A percentile compares a stretch with the other conserved stretches of the same genome.
phyloP scores from a whole-genome alignment of 2,329 filamentous ascomycete genomes.

The Aspergillus costaricaensis region DNA sequence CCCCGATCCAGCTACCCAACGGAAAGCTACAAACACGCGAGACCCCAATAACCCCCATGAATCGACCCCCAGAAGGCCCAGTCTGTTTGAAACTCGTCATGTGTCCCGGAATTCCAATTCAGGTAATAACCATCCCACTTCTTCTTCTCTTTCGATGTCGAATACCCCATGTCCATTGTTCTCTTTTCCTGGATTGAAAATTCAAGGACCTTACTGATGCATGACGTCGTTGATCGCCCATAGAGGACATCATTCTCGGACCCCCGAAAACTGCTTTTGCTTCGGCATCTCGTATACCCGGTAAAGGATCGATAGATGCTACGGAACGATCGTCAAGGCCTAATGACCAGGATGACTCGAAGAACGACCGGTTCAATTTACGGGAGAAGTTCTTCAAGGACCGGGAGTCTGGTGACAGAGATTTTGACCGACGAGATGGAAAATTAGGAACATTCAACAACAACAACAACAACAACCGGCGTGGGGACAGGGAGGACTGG shows the following conservation, averaged over 20 bases:
- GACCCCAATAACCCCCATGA: constrained; percentile 40
- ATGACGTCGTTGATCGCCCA: constrained; percentile 35
- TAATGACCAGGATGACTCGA: constrained; percentile 57
- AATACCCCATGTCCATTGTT: too few relatives aligned
- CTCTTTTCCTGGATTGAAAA: not conserved
- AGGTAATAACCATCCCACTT: constrained; percentile 36
- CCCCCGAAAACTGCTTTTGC: constrained; percentile 82
- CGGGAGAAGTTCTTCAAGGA: constrained; percentile 52
- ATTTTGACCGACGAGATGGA: constrained; percentile 42
- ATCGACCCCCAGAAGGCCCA: constrained; percentile 39
- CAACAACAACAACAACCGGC: constrained; percentile 34
- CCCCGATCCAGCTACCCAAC: constrained; percentile 44
- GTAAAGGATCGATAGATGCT: constrained; percentile 49
- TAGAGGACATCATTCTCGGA: constrained; percentile 82
- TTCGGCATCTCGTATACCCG: constrained; percentile 64
- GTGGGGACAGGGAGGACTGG: constrained; percentile 47
- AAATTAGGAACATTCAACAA: constrained; percentile 28
- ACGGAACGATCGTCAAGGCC: constrained; percentile 48
- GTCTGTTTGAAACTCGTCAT: constrained; percentile 47
- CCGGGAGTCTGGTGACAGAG: constrained; percentile 35
- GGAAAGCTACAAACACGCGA: constrained; percentile 39
- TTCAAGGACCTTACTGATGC: constrained; percentile 19
- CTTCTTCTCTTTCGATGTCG: not conserved
- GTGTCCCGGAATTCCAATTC: constrained; percentile 52
- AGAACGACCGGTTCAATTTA: constrained; percentile 65